Base-by-base conservation (phyloP, 495 filamentous ascomycete species). In the Lophiotrema nucula region DNA sequence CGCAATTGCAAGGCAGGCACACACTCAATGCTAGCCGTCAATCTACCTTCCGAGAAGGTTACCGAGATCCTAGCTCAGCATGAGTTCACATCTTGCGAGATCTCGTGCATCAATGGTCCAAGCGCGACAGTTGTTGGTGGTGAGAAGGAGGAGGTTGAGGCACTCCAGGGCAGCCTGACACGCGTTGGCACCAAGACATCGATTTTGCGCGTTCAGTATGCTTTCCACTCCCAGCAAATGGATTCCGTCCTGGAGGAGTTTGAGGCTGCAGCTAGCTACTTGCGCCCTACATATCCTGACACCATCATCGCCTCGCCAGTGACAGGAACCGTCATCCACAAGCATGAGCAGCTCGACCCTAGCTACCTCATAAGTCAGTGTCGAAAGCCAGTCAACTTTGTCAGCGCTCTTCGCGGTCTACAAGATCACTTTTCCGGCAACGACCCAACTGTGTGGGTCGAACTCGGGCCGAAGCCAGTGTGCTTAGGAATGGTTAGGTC, bases 341-440 rank as follows among this genome's bases (percentile, higher is more conserved):
- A 37, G 4, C 41, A 27, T 22, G n/a, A n/a, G n/a, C n/a, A n/a
- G n/a, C 39, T 72, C 19, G 48, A 71, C 12, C 65, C 74, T 12
- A 62, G 25, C 26, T 95, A 95, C 60, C 78, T 95, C n/a, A 76
- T 76, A 39, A 73, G 78, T 6, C 85, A 89, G 60, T 83, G 82
- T 35, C 78, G 90, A n/a, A 81, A 89, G 58, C 72, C 86, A 22
- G 90, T 96, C 59, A 80, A 92, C 61, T 86, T 96, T 71, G 72
- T 84, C 3, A 82, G 74, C 42, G 87, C 77, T 11, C 70, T 92
- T 11, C 73, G 81, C 18, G 74, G 79, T 15, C 80, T 83, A 16
- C 75, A 80, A 64, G 65, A 53, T 0, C 38, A 46, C 8, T 45
- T 47, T 15, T 25, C 47, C 13, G 28, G 65, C 27, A 49, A 35